Base-by-base conservation (phyloP, 345 rosid genomes). In the Bruguiera gymnorhiza region DNA sequence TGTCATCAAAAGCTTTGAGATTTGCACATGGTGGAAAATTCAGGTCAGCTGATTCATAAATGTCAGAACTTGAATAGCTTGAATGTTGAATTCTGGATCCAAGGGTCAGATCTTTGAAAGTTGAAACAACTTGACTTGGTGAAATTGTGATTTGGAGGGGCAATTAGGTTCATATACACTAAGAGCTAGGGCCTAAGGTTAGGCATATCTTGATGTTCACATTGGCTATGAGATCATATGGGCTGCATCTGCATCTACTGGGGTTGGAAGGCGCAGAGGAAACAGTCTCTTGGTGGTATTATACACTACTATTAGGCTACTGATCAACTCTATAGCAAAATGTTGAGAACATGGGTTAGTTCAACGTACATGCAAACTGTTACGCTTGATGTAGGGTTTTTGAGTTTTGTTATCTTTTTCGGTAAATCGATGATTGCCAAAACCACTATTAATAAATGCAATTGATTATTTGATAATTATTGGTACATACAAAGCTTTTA, bases 141-240 rank as follows among this genome's bases (percentile, higher is more conserved):
- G 62, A 73, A 23, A 37, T 27, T 50, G 58, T 53, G 27, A 36
- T 37, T 13, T 37, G 24, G 15, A 46, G 30, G 6, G 66, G 63
- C 6, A 64, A 79, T 78, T 84, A 72, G 88, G 88, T 76, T 50
- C 18, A 32, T 60, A 30, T 26, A 78, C 91, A 86, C 84, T 65
- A 48, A 66, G 32, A 32, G 58, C 56, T 13, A 15, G 60, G 60
- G 15, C 39, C 74, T n/a, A 29, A 32, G 60, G 56, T 65, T 51
- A 68, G 75, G 73, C 72, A 53, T 65, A 67, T 51, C 31, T 31
- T 34, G 46, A 18, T 60, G 52, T 64, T 72, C 73, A 68, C 80
- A 73, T 66, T 50, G 30, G 21, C 8, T 29, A 23, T 31, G 23
- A 52, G 27, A 58, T 55, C 68, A 58, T 64, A 63, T 27, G 68